A percentile compares a stretch with the other conserved stretches of the same genome.
Evolutionary conservation across 78 protist species (phyloP).

Genomic region (Dictyostelium firmibasis): DNA sequence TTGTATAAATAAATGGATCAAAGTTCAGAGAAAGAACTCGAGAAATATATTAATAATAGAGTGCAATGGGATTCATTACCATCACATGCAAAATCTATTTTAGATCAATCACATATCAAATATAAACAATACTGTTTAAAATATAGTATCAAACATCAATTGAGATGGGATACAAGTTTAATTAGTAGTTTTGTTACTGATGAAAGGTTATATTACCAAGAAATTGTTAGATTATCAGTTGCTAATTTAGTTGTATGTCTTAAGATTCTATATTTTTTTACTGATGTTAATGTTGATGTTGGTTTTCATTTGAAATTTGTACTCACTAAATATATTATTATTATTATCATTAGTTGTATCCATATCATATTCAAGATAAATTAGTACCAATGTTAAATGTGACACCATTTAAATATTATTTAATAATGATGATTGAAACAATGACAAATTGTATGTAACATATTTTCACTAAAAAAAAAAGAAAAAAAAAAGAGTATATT

Average conservation of each 20-base stretch:
- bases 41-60: conserved; percentile 65
- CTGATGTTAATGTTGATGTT: too few relatives aligned
- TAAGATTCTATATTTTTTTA: not conserved
- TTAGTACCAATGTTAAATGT: conserved; percentile 45
- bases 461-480: too few relatives aligned
- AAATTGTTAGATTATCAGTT: conserved; percentile 66
- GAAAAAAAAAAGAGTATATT: not conserved
- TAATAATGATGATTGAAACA: conserved; percentile 85
- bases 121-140: conserved; percentile 68
- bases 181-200: conserved; percentile 42
- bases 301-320: too few relatives aligned
- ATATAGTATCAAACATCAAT: conserved; percentile 79
- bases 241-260: conserved; percentile 55
- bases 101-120: conserved; percentile 66
- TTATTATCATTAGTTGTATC: too few relatives aligned
- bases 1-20: conserved; percentile 15
- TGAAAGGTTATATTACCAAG: conserved; percentile 80
- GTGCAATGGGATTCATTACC: conserved; percentile 77
- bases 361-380: conserved; percentile 79
- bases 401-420: conserved; percentile 82
- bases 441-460: conserved; percentile 58
- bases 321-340: too few relatives aligned
- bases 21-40: conserved; percentile 76
- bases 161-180: conserved; percentile 80
- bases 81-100: conserved; percentile 49